A percentile compares a stretch with the other conserved stretches of the same genome.
Conservation (phyloP, 1,139 yeast genomes). For the Nakaseomyces sp. region DNA sequence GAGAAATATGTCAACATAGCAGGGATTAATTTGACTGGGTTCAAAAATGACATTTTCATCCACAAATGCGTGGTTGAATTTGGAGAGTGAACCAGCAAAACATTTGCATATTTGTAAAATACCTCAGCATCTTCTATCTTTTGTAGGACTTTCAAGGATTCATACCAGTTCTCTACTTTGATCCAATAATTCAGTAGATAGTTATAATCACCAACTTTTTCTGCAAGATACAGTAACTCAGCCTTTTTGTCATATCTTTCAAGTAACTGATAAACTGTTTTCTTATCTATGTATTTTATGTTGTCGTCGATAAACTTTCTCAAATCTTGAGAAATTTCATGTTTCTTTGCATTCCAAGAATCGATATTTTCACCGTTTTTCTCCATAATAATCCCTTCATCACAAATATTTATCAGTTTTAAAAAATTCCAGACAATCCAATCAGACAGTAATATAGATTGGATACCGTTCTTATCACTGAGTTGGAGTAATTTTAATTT, state of each 20-base stretch:
- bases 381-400: constrained; percentile 33
- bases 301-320: constrained; percentile 46
- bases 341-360: constrained; percentile 16
- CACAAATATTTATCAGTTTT: constrained; percentile 42
- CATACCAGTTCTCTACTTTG: constrained; percentile 61
- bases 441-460: constrained; percentile 50
- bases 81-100: constrained; percentile 61
- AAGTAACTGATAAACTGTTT: constrained; percentile 66
- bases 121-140: constrained; percentile 41
- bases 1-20: constrained; percentile 63
- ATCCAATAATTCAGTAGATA: constrained; percentile 65
- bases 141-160: constrained; percentile 46
- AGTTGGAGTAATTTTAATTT: constrained; percentile 51
- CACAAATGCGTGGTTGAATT: constrained; percentile 66
- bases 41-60: constrained; percentile 46
- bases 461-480: constrained; percentile 42
- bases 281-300: constrained; percentile 45
- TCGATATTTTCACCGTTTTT: constrained; percentile 20
- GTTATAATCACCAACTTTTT: constrained; percentile 55
- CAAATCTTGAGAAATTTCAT: constrained; percentile 34
- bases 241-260: constrained; percentile 54
- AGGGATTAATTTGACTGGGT: constrained; percentile 61
- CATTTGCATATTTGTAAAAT: constrained; percentile 60
- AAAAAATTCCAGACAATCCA: constrained; percentile 73
- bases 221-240: constrained; percentile 62